Percentiles rank a stretch among this genome's conserved stretches.
These are phyloP conservation scores for Cadophora gregata DNA, from an alignment of 2,329 filamentous ascomycete species.

Conservation along the genomic window DNA sequence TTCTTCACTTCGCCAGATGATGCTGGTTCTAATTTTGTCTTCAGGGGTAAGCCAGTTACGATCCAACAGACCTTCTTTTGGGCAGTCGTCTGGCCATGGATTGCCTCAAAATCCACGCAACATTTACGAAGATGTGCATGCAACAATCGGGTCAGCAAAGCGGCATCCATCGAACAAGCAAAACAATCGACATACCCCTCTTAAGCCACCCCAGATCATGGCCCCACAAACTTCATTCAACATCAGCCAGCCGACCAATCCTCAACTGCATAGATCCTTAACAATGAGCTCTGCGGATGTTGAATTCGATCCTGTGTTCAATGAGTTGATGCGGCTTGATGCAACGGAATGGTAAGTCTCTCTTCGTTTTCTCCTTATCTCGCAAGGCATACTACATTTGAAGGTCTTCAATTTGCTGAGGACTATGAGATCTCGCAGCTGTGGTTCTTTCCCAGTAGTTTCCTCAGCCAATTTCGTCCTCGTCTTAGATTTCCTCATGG, in stretches of 20 bases:
- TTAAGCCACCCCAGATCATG: conserved; percentile 9
- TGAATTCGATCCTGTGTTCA: conserved; percentile 57
- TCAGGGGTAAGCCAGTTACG: conserved; percentile 5
- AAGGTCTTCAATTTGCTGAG: background rate
- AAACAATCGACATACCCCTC: conserved; percentile 4
- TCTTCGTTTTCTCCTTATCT: background rate
- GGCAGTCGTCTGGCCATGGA: conserved; percentile 29
- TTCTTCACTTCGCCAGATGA: background rate
- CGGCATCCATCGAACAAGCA: conserved; percentile 23
- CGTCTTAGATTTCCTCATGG: background rate
- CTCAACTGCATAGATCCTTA: conserved; percentile 32
- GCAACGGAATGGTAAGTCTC: conserved; percentile 52
- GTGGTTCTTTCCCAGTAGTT: background rate
- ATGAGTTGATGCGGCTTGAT: conserved; percentile 62
- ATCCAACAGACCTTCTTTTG: conserved; percentile 29
- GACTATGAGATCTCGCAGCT: background rate
- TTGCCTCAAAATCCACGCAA: conserved; percentile 31
- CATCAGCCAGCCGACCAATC: conserved; percentile 24
- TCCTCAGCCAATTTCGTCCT: background rate
- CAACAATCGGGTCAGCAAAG: conserved; percentile 26
- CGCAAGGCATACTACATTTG: background rate
- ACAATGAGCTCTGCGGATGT: conserved; percentile 37
- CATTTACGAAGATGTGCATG: conserved; percentile 35
- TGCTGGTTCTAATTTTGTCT: background rate
- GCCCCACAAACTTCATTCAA: conserved; percentile 20